These are phyloP conservation scores for Phytopythium aichiense DNA, from an alignment of 352 stramenopile genomes.

Conservation along the genomic window DNA sequence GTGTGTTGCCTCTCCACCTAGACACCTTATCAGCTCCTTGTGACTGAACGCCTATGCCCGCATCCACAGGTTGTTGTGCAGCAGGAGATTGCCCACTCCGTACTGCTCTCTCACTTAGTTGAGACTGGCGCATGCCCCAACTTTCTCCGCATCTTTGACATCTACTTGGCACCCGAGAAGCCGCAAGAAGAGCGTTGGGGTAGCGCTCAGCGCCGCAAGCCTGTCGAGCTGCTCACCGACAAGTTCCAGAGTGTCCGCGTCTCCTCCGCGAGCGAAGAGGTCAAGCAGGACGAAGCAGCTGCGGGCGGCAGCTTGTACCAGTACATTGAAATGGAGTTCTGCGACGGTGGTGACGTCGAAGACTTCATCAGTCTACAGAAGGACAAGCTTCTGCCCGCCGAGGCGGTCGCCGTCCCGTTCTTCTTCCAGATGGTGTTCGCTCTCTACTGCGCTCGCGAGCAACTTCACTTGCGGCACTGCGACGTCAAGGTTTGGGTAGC, in stretches of 20 bases:
- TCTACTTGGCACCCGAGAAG: conserved; percentile 86
- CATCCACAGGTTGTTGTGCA: conserved; percentile 70
- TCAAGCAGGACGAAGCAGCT: conserved; percentile 9
- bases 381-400: conserved; percentile 50
- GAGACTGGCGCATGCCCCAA: conserved; percentile 90
- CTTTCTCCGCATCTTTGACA: conserved; percentile 90
- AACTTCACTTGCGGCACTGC: conserved; percentile 94
- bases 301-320: conserved; percentile 61
- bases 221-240: conserved; percentile 49
- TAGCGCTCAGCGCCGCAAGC: conserved; percentile 52
- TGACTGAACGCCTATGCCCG: not conserved
- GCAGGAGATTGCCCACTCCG: conserved; percentile 93
- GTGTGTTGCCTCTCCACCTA: not conserved
- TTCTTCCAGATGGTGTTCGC: conserved; percentile 98
- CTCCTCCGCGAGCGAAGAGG: conserved; percentile 10
- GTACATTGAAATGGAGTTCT: conserved; percentile 99
- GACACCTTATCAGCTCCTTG: not conserved
- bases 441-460: conserved; percentile 89
- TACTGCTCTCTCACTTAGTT: conserved; percentile 89
- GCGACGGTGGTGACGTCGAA: conserved; percentile 94
- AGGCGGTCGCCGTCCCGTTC: conserved; percentile 65
- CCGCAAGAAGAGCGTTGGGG: conserved; percentile 55
- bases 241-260: conserved; percentile 14
- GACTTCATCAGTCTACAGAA: conserved; percentile 90
- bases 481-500: conserved; percentile 91